Evolutionary conservation across 225 moss, liverwort and hornwort species (phyloP).

Genomic region (Polytrichum formosum): DNA sequence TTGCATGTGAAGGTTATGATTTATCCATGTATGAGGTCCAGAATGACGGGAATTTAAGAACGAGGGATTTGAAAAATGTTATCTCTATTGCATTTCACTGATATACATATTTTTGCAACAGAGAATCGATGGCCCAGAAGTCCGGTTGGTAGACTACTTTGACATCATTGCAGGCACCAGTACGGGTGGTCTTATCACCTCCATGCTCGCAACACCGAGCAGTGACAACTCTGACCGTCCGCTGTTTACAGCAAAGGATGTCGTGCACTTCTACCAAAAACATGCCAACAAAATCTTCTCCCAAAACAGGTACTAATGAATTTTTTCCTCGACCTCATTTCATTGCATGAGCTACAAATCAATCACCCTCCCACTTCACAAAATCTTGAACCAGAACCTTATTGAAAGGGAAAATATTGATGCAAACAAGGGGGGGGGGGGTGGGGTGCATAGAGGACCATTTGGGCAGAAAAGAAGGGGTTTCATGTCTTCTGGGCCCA

Average conservation of each 20-base stretch:
- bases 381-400: too few species aligned
- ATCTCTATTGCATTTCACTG: too few species aligned
- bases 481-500: constrained; percentile 4
- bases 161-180: constrained; percentile 6
- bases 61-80: too few species aligned
- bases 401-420: too few species aligned
- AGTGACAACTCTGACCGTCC: constrained; percentile 7
- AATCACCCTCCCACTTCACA: too few species aligned
- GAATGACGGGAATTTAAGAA: too few species aligned
- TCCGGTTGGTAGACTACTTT: constrained; percentile 3
- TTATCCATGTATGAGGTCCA: too few species aligned
- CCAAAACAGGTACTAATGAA: background rate
- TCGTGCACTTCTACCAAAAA: background rate
- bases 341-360: too few species aligned
- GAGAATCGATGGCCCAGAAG: constrained; percentile 4
- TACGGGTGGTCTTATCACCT: constrained; percentile 8
- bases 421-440: background rate
- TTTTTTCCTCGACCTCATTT: too few species aligned
- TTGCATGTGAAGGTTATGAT: too few species aligned
- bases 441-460: background rate
- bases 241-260: constrained; percentile 1
- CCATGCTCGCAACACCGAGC: constrained; percentile 2
- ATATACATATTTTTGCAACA: background rate
- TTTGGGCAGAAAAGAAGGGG: background rate
- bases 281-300: constrained; percentile 8